Base-by-base conservation (phyloP, 2,329 filamentous ascomycete species). In the Pezicula radicicola region DNA sequence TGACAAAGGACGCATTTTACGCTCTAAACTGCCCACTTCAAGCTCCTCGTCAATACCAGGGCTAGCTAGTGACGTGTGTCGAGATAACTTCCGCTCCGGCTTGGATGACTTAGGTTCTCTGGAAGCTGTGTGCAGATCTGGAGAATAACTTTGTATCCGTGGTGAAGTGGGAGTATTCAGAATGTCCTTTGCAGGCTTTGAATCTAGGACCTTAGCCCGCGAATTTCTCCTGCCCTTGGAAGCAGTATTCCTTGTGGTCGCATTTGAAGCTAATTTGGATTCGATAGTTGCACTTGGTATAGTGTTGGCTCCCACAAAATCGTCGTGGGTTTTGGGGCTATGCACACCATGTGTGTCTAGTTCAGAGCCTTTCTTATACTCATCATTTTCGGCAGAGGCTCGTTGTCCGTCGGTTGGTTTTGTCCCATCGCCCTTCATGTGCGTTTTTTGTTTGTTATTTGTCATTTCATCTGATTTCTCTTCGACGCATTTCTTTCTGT, bases 111-210 rank as follows among this genome's bases (percentile, higher is more conserved):
- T 30, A 46, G 54, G 46, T 49, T 55, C 6, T 52, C 40, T 40
- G 41, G 52, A 36, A 28, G 50, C 30, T 51, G 55, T 25, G 25
- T 39, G 41, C 19, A 55, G 30, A 19, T 53, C 43, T 35, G 49
- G 39, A 36, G 53, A 13, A 37, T 53, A 30, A 47, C 55, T 48
- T 43, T 54, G 25, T 50, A 51, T 46, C 50, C 53, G 48, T 59
- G 36, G 46, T 49, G 51, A 48, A 15, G 40, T 46, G 41, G 54
- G 50, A 49, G 57, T 60, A 49, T 56, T 66, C 39, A 59, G 51
- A 42, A 55, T 60, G 28, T 53, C 60, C 59, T 59, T 65, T n/a
- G 59, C 41, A 47, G 53, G 46, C 57, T 61, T 56, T 33, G 62
- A 52, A 44, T 68, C 61, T 46, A 37, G 46, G 48, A 43, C 57